phyloP scores from a whole-genome alignment of 805 yeast genomes.

The Candida chauliodis region DNA sequence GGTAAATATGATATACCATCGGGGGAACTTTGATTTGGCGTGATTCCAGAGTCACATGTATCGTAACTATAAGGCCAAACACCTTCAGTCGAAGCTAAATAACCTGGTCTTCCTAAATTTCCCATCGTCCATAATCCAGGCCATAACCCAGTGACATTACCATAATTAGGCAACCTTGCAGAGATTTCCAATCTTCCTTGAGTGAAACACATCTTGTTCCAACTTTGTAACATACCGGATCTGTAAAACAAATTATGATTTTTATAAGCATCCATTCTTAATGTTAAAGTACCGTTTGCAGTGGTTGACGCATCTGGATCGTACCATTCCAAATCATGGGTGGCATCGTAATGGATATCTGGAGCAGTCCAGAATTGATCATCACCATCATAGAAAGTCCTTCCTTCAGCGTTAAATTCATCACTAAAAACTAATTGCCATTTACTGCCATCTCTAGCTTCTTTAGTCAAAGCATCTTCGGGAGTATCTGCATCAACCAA shows the following conservation, averaged over 20 bases:
- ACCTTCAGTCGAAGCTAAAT: slow-evolving; percentile 34
- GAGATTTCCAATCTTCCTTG: slow-evolving; percentile 30
- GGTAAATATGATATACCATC: slow-evolving; percentile 41
- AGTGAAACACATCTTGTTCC: slow-evolving; percentile 39
- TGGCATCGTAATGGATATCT: slow-evolving; percentile 40
- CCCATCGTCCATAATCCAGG: slow-evolving; percentile 44
- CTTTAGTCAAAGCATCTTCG: slow-evolving; percentile 18
- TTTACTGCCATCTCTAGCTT: slow-evolving; percentile 25
- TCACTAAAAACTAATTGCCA: slow-evolving; percentile 41
- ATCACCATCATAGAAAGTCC: slow-evolving; percentile 43
- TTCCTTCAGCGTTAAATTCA: slow-evolving; percentile 42
- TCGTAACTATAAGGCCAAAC: slow-evolving; percentile 42
- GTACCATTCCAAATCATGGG: slow-evolving; percentile 43
- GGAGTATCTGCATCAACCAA: slow-evolving; percentile 44
- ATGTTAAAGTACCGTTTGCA: slow-evolving; percentile 31
- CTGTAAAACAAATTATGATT: slow-evolving; percentile 34
- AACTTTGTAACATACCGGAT: slow-evolving; percentile 39
- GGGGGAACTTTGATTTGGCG: slow-evolving; percentile 38
- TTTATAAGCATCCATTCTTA: slow-evolving; percentile 38
- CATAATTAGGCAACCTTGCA: slow-evolving; percentile 34
- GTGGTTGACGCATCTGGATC: slow-evolving; percentile 42
- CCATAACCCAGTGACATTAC: slow-evolving; percentile 37
- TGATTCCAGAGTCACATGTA: slow-evolving; percentile 38
- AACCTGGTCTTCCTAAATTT: slow-evolving; percentile 38
- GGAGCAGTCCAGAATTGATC: slow-evolving; percentile 42